These are phyloP conservation scores for Hamamelis virginiana DNA, from an alignment of 164 flowering plant genomes.

Conservation along the genomic window DNA sequence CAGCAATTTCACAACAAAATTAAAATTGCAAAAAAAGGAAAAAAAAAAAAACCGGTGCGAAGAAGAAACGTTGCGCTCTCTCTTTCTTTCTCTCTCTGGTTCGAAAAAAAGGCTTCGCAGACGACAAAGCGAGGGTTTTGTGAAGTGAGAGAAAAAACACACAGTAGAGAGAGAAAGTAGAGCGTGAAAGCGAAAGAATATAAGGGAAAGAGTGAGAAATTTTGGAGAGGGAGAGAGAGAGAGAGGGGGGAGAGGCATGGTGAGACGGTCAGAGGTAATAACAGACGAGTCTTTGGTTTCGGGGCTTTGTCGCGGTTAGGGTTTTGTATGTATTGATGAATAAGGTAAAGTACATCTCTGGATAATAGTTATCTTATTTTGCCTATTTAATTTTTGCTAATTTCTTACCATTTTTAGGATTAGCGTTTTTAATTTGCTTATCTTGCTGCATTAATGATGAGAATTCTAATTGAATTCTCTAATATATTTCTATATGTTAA, in stretches of 20 bases:
- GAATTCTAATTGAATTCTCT: background rate
- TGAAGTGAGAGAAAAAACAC: constrained; percentile 6
- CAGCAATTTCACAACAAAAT: background rate
- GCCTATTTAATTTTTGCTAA: constrained; percentile 5
- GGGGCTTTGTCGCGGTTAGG: constrained; percentile 18
- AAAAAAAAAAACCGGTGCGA: constrained; percentile 7
- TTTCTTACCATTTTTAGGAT: constrained; percentile 9
- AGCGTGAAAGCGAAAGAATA: too few relatives aligned
- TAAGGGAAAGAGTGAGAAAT: background rate
- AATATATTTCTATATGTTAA: background rate
- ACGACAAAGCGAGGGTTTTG: constrained; percentile 20
- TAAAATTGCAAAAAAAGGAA: background rate
- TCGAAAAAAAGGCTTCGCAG: constrained; percentile 9
- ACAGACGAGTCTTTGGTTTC: background rate
- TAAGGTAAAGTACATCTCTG: constrained; percentile 11
- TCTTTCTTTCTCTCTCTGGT: constrained; percentile 13
- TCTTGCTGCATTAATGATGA: constrained; percentile 18
- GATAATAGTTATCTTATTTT: background rate
- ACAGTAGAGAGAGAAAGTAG: constrained; percentile 6
- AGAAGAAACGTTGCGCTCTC: constrained; percentile 19
- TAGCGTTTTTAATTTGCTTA: constrained; percentile 7
- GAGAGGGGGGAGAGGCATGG: background rate
- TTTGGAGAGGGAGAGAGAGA: background rate
- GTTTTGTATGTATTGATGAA: constrained; percentile 13
- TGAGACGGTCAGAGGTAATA: background rate